A percentile compares a stretch with the other conserved stretches of the same genome.
Evolutionary conservation across 768 basidiomycete genomes (phyloP).

Genomic region (Gelatoporia subvermispora): DNA sequence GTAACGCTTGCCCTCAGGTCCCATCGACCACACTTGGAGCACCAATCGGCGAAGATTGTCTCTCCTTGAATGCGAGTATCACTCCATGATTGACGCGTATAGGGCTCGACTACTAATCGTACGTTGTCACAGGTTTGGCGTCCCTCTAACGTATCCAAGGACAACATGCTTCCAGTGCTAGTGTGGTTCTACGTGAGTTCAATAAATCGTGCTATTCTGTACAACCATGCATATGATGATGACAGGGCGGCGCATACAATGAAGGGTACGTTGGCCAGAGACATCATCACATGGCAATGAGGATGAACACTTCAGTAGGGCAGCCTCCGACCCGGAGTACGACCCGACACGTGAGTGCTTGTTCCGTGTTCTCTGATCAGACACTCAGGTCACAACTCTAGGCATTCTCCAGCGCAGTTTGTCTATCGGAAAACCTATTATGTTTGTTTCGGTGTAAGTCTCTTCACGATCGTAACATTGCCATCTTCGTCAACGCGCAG

Average conservation of each 20-base stretch:
- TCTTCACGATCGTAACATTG: background rate
- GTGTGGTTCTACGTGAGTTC: slow-evolving; percentile 28
- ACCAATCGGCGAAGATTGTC: slow-evolving; percentile 46
- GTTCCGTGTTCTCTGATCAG: background rate
- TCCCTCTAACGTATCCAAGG: slow-evolving; percentile 13
- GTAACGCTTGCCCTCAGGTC: slow-evolving; percentile 53
- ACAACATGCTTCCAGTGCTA: slow-evolving; percentile 22
- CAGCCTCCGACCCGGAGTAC: slow-evolving; percentile 35
- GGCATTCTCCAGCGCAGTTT: slow-evolving; percentile 47
- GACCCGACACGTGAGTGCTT: slow-evolving; percentile 42
- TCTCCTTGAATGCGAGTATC: slow-evolving; percentile 43
- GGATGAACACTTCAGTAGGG: slow-evolving; percentile 22
- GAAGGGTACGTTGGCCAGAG: slow-evolving; percentile 28
- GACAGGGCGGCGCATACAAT: slow-evolving; percentile 47
- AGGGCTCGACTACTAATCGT: background rate
- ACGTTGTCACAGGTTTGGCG: slow-evolving; percentile 22
- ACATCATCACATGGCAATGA: background rate
- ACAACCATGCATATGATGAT: background rate
- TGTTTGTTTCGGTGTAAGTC: slow-evolving; percentile 41
- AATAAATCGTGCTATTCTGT: background rate
- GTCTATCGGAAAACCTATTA: slow-evolving; percentile 43
- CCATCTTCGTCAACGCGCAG: background rate
- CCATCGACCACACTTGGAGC: slow-evolving; percentile 35
- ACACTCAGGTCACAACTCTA: slow-evolving; percentile 16
- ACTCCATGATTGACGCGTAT: background rate